Base-by-base conservation (phyloP, 805 yeast genomes). In the Candida khao-thaluensis region DNA sequence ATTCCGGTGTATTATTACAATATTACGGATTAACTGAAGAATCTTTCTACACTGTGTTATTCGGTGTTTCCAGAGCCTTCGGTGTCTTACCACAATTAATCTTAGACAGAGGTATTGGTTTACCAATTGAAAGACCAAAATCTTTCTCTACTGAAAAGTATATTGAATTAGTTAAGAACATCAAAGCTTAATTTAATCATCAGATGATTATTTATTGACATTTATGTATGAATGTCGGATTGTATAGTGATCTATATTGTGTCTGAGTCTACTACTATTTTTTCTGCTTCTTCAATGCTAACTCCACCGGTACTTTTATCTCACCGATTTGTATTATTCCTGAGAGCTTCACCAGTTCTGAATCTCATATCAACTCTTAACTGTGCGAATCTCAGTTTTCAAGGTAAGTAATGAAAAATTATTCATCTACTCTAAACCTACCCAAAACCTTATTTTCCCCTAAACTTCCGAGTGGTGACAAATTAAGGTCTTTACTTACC, bases 81-180 rank as follows among this genome's bases (percentile, higher is more conserved):
- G 93, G 93, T 50, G 87, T 85, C 35, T 69, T 85, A 57, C 77
- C 87, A 28, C 93, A 85, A 67, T 71, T 85, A 60, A 79, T 85
- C 51, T 78, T 85, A 77, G 93, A 85, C 69, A 73, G 93, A 49
- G 77, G 80, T 49, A 64, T 80, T 40, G 91, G 91, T 38, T 60
- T 83, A 62, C 88, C 93, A 40, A 82, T 85, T 50, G 93, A 85
- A 67, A 76, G 93, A 61, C 93, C 93, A 58, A 83, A 81, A 73
- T 69, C 95, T 48, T 86, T 88, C 87, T 85, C 95, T 46, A 87
- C 96, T 50, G 91, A 87, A 71, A 88, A 88, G 72, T 86, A 84
- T 76, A 81, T 79, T 61, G 88, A 86, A 75, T 71, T 87, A 64
- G 95, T 83, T 58, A 72, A 76, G 53, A 61, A 53, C 58, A 61